phyloP scores from a whole-genome alignment of 1,139 yeast species.

The Pichia sp. region DNA sequence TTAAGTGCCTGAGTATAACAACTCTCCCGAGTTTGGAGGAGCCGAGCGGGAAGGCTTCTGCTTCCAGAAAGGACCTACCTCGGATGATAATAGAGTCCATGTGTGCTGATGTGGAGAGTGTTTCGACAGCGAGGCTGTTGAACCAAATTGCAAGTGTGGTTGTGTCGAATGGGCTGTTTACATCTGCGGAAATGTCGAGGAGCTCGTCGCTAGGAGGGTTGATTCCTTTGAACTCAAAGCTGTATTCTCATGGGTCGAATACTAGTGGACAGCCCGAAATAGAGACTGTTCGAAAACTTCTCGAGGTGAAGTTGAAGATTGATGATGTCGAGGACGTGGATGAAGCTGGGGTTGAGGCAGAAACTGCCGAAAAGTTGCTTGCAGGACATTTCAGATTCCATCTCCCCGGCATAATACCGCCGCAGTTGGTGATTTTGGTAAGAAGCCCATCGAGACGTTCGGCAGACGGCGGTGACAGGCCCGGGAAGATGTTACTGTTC shows the following conservation, averaged over 20 bases:
- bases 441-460: constrained; percentile 9
- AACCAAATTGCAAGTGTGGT: constrained; percentile 18
- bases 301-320: constrained; percentile 26
- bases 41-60: background rate
- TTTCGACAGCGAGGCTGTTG: constrained; percentile 6
- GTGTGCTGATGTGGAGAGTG: constrained; percentile 21
- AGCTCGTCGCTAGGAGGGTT: constrained; percentile 7
- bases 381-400: constrained; percentile 31
- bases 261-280: constrained; percentile 24
- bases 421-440: constrained; percentile 27
- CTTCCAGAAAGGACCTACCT: background rate
- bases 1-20: constrained; percentile 16
- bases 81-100: constrained; percentile 21
- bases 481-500: constrained; percentile 23
- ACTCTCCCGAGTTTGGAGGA: constrained; percentile 12
- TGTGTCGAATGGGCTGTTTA: constrained; percentile 21
- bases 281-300: constrained; percentile 19
- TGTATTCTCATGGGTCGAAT: constrained; percentile 22
- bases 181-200: background rate
- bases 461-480: background rate
- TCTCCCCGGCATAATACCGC: constrained; percentile 25
- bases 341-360: background rate
- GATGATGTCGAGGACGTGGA: constrained; percentile 17
- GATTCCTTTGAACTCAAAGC: constrained; percentile 22
- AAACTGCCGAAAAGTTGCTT: constrained; percentile 7